Conservation (phyloP, 2,329 filamentous ascomycete species). For the Emmonsiellopsis sp. region DNA sequence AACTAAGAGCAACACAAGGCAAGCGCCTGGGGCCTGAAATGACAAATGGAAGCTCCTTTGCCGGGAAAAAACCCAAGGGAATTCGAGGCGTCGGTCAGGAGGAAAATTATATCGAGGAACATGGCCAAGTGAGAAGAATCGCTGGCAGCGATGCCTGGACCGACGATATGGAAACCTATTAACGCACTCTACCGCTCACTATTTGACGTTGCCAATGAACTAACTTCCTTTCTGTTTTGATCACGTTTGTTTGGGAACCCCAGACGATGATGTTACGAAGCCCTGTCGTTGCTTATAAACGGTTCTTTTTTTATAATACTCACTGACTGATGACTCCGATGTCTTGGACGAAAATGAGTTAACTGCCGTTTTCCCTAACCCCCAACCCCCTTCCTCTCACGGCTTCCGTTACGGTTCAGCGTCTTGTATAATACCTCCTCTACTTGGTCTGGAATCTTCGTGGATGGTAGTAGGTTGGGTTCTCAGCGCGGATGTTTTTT, state of each 20-base stretch:
- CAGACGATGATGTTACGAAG: no score
- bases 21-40: conserved; percentile 50
- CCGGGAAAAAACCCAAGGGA: conserved; percentile 36
- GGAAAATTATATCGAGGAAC: conserved; percentile 31
- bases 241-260: no score
- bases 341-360: background rate
- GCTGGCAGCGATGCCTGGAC: conserved; percentile 47
- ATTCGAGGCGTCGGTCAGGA: conserved; percentile 40
- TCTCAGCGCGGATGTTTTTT: background rate
- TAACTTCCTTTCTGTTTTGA: background rate
- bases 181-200: background rate
- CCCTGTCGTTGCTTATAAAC: no score
- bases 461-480: no score
- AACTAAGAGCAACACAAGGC: conserved; percentile 58
- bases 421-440: background rate
- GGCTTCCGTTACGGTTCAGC: background rate
- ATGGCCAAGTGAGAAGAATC: conserved; percentile 36
- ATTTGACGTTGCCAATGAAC: background rate
- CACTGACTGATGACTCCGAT: background rate
- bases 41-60: conserved; percentile 20
- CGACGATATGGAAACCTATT: conserved; percentile 40
- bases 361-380: background rate
- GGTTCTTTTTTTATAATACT: no score
- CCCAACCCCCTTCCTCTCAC: background rate
- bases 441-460: no score